These are phyloP conservation scores for Myrica gale DNA, from an alignment of 306 rosid species.

Conservation along the genomic window DNA sequence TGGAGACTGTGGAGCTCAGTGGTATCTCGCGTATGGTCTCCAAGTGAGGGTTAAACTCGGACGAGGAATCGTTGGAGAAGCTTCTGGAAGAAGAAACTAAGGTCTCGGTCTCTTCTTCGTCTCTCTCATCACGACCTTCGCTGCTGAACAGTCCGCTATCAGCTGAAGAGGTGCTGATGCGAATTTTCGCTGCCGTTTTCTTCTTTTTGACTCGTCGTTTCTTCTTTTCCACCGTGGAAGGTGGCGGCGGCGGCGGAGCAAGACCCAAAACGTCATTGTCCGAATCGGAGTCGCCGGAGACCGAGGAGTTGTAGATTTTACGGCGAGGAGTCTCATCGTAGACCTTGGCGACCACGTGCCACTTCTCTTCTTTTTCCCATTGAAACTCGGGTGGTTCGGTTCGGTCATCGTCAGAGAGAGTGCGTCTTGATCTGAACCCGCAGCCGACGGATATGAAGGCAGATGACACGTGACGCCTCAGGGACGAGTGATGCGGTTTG, in stretches of 20 bases:
- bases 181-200: constrained; percentile 28
- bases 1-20: background rate
- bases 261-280: constrained; percentile 28
- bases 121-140: constrained; percentile 28
- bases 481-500: constrained; percentile 35
- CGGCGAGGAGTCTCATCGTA: constrained; percentile 31
- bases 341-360: constrained; percentile 40
- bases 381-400: constrained; percentile 18
- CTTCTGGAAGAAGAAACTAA: constrained; percentile 55
- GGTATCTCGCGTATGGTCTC: constrained; percentile 34
- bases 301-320: constrained; percentile 48
- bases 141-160: constrained; percentile 53
- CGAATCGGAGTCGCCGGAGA: constrained; percentile 29
- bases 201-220: constrained; percentile 36
- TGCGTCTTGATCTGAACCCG: constrained; percentile 32
- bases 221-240: constrained; percentile 26
- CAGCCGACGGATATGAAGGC: constrained; percentile 36
- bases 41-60: constrained; percentile 27
- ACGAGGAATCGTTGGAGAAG: constrained; percentile 43
- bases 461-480: constrained; percentile 46
- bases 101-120: constrained; percentile 54
- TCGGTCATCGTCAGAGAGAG: constrained; percentile 43
- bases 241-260: constrained; percentile 24
- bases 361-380: constrained; percentile 46
- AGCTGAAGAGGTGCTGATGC: constrained; percentile 54